Percentiles rank a stretch among this genome's conserved stretches.
Conservation (phyloP, 2,329 filamentous ascomycete species). For the Talaromyces sp. region DNA sequence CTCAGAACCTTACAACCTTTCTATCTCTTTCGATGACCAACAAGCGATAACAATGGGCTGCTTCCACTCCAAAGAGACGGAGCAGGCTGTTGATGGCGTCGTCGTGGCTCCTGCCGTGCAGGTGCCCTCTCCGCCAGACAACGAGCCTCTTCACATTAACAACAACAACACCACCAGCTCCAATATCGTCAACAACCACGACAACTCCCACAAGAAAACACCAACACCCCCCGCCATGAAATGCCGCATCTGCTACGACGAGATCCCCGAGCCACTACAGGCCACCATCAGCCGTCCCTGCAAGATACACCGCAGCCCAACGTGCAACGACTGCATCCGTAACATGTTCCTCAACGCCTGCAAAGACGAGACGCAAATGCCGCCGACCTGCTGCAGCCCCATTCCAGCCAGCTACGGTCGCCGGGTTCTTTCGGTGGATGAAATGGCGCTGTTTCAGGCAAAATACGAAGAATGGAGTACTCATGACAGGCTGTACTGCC, state of each 20-base stretch:
- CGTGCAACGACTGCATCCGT: conserved; percentile 12
- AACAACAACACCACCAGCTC: neutral
- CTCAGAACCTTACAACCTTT: neutral
- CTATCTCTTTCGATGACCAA: neutral
- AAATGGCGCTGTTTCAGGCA: conserved; percentile 32
- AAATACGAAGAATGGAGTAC: conserved; percentile 47
- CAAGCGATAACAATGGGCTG: conserved; percentile 3
- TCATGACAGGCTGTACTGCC: conserved; percentile 44
- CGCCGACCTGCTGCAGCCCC: conserved; percentile 40
- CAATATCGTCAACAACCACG: neutral
- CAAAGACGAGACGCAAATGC: conserved; percentile 37
- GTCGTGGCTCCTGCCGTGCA: neutral
- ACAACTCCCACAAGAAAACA: neutral
- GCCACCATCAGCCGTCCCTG: neutral
- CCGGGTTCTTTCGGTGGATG: conserved; percentile 27
- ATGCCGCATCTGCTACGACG: neutral
- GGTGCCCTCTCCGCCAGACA: neutral
- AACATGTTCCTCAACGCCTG: conserved; percentile 37
- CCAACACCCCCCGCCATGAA: neutral
- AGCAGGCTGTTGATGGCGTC: neutral
- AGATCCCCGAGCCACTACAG: neutral
- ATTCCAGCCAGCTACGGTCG: conserved; percentile 38
- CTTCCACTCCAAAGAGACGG: neutral
- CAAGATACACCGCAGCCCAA: neutral
- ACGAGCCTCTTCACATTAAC: neutral